Conservation (phyloP, 257 asterid genomes). For the Lithospermum erythrorhizon region DNA sequence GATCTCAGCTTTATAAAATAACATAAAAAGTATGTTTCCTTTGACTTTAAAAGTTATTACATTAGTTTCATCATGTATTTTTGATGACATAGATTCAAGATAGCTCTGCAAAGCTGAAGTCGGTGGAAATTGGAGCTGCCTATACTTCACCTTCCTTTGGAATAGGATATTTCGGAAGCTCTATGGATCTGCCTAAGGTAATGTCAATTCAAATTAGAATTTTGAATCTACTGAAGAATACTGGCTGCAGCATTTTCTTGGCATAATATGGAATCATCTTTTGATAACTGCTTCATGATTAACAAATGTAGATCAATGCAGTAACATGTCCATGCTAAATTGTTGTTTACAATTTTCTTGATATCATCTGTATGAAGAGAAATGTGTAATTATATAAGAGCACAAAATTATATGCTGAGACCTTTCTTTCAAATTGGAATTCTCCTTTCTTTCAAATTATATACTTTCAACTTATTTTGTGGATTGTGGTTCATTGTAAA, state of each 20-base stretch:
- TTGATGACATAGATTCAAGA: conserved; percentile 37
- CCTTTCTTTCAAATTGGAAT: neutral
- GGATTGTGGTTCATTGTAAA: neutral
- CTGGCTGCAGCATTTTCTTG: neutral
- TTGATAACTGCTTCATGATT: neutral
- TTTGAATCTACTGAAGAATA: neutral
- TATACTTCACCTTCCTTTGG: conserved; percentile 82
- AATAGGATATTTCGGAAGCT: conserved; percentile 80
- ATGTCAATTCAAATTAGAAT: neutral
- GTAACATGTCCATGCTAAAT: neutral
- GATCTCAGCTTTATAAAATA: conserved; percentile 3
- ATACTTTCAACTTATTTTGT: neutral
- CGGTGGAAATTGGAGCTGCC: conserved; percentile 73
- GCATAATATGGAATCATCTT: neutral
- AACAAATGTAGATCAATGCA: no score
- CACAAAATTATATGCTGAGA: neutral
- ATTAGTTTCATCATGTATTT: neutral
- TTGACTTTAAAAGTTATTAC: neutral
- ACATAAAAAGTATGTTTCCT: neutral
- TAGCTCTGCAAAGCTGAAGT: conserved; percentile 30
- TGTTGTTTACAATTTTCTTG: neutral
- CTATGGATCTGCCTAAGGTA: conserved; percentile 85
- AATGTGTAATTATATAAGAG: no score
- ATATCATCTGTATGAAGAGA: neutral
- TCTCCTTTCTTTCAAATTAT: no score